A percentile compares a stretch with the other conserved stretches of the same genome.
Evolutionary conservation across 345 rosid species (phyloP).

Genomic region (Melaleuca alternifolia): DNA sequence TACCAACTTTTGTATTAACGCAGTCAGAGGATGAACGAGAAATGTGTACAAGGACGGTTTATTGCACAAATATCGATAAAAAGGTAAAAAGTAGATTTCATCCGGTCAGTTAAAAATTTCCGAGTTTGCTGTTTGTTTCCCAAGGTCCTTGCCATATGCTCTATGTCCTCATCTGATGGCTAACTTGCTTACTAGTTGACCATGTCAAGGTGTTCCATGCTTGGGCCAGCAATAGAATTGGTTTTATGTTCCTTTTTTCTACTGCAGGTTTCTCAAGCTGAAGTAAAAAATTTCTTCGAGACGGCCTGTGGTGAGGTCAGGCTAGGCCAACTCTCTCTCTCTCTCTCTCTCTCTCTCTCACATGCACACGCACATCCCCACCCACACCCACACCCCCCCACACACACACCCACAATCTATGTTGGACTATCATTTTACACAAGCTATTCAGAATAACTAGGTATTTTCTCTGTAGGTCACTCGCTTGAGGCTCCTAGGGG

Average conservation of each 20-base stretch:
- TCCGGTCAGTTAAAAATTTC: not conserved
- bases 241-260: not conserved
- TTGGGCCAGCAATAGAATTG: not conserved
- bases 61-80: conserved; percentile 89
- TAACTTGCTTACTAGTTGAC: not conserved
- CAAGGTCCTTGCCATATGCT: not conserved
- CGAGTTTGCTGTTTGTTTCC: not conserved
- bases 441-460: not conserved
- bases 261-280: conserved; percentile 66
- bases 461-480: conserved; percentile 36
- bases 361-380: not conserved
- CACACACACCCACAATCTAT: not conserved
- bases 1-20: not conserved
- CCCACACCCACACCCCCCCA: no score
- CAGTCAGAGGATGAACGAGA: conserved; percentile 97
- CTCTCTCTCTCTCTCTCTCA: not conserved
- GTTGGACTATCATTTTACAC: not conserved
- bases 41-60: conserved; percentile 84
- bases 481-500: conserved; percentile 82
- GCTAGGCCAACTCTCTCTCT: not conserved
- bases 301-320: conserved; percentile 83
- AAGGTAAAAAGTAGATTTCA: conserved; percentile 32
- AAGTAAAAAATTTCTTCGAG: conserved; percentile 73
- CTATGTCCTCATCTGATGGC: not conserved
- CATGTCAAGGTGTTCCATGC: not conserved